Percentiles rank a stretch among this genome's conserved stretches.
Conservation (phyloP, 148 eudicot genomes). For the Polygonum aviculare region DNA sequence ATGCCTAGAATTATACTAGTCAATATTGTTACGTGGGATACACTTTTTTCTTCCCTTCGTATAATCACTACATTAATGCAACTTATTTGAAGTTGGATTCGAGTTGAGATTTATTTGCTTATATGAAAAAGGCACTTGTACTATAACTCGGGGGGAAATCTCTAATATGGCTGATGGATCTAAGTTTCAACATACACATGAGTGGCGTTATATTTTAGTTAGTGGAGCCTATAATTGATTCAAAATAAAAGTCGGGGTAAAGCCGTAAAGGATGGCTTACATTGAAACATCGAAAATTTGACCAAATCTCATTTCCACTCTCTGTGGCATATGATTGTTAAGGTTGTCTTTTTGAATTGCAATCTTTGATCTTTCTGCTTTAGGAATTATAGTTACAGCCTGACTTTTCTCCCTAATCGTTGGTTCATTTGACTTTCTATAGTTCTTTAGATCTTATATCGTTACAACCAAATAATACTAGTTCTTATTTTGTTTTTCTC, state of each 20-base stretch:
- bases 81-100: too few species aligned
- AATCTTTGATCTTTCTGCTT: not conserved
- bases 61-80: too few species aligned
- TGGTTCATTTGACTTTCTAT: not conserved
- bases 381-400: not conserved
- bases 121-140: too few species aligned
- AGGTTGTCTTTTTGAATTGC: not conserved
- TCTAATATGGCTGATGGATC: not conserved
- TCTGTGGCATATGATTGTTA: not conserved
- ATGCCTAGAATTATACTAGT: too few species aligned
- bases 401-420: not conserved
- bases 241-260: not conserved
- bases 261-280: slow-evolving; percentile 6
- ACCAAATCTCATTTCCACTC: not conserved
- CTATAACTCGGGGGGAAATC: not conserved
- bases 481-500: too few species aligned
- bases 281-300: not conserved
- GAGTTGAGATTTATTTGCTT: too few species aligned
- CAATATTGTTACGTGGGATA: too few species aligned
- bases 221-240: not conserved
- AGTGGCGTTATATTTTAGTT: not conserved
- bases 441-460: not conserved
- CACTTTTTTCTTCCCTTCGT: too few species aligned
- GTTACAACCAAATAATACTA: not conserved
- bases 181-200: not conserved